Conservation (phyloP, 768 basidiomycete genomes). For the Clitopilus hobsonii region DNA sequence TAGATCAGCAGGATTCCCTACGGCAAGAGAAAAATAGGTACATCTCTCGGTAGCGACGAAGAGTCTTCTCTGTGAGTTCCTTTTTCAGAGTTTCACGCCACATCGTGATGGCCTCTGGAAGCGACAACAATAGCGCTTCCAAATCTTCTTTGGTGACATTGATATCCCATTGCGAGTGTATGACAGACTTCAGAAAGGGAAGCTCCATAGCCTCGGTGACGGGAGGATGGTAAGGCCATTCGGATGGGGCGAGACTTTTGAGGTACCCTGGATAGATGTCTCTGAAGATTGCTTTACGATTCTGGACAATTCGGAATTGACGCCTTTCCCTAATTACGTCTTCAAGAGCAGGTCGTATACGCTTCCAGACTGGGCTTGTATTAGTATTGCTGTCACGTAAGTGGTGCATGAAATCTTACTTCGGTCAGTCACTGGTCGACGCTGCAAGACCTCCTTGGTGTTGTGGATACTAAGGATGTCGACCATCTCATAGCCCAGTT, state of each 20-base stretch:
- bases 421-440: conserved; percentile 18
- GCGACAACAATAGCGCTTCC: not conserved
- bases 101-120: not conserved
- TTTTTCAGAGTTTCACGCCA: not conserved
- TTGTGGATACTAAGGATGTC: conserved; percentile 6
- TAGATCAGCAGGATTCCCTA: too few species aligned
- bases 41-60: not conserved
- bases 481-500: conserved; percentile 12
- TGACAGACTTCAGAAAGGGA: not conserved
- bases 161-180: not conserved
- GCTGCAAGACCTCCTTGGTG: not conserved
- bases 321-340: conserved; percentile 1
- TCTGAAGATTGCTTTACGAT: conserved; percentile 6
- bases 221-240: conserved; percentile 1
- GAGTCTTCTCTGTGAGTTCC: not conserved
- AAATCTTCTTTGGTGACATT: not conserved
- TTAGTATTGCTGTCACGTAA: not conserved
- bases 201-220: not conserved
- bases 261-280: conserved; percentile 2
- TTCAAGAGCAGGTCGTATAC: conserved; percentile 16
- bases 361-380: conserved; percentile 18
- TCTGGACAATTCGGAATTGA: conserved; percentile 4
- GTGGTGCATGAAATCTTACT: conserved; percentile 12
- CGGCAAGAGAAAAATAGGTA: too few species aligned
- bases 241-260: conserved; percentile 10